Percentiles rank a stretch among this genome's conserved stretches.
Conservation (phyloP, 2,329 filamentous ascomycete genomes). For the Nigrospora oryzae region DNA sequence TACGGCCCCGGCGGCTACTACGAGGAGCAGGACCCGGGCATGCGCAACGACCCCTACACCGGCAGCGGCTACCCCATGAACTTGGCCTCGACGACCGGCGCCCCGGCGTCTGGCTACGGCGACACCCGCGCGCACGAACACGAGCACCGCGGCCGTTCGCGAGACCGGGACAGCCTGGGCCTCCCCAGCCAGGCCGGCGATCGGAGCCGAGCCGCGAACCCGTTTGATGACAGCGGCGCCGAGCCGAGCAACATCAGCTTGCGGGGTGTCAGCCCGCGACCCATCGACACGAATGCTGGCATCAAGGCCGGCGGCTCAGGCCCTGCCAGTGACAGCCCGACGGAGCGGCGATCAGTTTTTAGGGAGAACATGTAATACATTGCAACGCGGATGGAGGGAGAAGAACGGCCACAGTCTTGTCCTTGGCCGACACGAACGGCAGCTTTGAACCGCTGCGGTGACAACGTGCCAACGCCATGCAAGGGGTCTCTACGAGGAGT, state of each 20-base stretch:
- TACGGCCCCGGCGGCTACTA: constrained; percentile 58
- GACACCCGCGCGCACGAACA: too few species aligned
- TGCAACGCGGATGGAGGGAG: neutral
- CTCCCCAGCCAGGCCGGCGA: constrained; percentile 30
- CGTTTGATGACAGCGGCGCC: constrained; percentile 60
- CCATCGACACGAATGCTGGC: constrained; percentile 45
- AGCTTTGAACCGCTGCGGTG: neutral
- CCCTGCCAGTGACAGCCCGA: constrained; percentile 46
- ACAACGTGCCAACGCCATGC: neutral
- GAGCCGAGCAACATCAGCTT: constrained; percentile 53
- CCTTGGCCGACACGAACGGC: neutral
- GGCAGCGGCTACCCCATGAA: constrained; percentile 40
- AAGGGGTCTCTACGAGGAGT: neutral
- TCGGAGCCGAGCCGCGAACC: constrained; percentile 39
- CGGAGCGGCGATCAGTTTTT: constrained; percentile 62
- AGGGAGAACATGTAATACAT: constrained; percentile 54
- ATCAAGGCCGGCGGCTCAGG: constrained; percentile 22
- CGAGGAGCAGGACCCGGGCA: constrained; percentile 68
- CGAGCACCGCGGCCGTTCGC: constrained; percentile 29
- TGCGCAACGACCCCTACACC: constrained; percentile 19
- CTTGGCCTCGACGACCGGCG: constrained; percentile 27
- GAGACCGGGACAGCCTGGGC: constrained; percentile 24
- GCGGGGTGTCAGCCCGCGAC: constrained; percentile 67
- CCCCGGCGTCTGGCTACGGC: too few species aligned
- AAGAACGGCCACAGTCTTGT: neutral